Conservation (phyloP, 768 basidiomycete species). For the Mycena metata region DNA sequence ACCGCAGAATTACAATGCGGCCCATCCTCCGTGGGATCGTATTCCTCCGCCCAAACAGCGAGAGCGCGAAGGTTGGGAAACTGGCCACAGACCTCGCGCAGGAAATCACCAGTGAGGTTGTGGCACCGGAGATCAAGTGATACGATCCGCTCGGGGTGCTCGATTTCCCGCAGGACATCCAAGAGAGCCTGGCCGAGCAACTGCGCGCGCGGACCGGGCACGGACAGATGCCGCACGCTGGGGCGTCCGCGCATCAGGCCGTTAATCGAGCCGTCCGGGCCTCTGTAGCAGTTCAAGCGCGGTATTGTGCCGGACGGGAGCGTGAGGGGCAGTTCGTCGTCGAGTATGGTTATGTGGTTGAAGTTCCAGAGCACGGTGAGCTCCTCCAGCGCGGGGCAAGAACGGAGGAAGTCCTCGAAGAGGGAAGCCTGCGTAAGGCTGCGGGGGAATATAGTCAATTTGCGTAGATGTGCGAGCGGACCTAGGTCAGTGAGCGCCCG, state of each 20-base stretch:
- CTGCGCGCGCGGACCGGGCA: neutral
- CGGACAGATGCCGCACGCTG: slow-evolving; percentile 3
- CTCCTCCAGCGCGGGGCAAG: slow-evolving; percentile 7
- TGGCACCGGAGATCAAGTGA: slow-evolving; percentile 12
- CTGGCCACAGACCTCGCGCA: neutral
- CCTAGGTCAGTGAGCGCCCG: neutral
- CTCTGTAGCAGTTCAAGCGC: neutral
- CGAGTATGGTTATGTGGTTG: neutral
- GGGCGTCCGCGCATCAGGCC: slow-evolving; percentile 5
- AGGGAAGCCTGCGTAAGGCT: neutral
- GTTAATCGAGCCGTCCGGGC: slow-evolving; percentile 4
- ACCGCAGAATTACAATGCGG: neutral
- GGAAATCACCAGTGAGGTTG: slow-evolving; percentile 5
- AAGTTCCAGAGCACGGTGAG: slow-evolving; percentile 6
- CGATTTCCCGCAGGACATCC: neutral
- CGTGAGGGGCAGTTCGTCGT: neutral
- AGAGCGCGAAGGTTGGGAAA: slow-evolving; percentile 17
- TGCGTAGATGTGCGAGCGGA: neutral
- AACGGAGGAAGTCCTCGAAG: neutral
- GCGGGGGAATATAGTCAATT: neutral
- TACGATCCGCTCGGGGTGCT: slow-evolving; percentile 6
- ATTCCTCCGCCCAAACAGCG: slow-evolving; percentile 8
- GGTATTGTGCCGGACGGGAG: neutral
- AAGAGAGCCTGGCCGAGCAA: neutral
- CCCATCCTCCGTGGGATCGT: neutral